Evolutionary conservation across 441 rosid genomes (phyloP), one percentile per base, ranked within the genome.

Genomic region (Hura crepitans): DNA sequence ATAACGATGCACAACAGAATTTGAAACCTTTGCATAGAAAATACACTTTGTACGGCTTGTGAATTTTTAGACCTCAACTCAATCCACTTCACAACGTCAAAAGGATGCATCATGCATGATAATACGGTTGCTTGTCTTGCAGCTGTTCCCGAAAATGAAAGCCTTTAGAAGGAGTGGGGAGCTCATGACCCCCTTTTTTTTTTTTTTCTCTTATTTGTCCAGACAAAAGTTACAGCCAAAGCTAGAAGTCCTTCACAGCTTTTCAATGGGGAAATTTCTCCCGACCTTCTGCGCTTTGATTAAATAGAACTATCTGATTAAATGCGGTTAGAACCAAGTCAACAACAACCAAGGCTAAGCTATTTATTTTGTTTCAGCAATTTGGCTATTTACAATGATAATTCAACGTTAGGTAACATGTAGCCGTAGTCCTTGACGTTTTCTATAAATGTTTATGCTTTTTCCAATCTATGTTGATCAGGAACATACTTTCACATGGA

Each of bases 11-110:
- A 17, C 28, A 37, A 49, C 9, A 28, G 46, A 22, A 2, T 28
- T 43, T 10, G 53, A 68, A n/a, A 47, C 39, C 1, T 2, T 17
- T 27, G 28, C 30, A 64, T 18, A 20, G 2, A 53, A 53, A 20
- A 22, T 35, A 35, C 39, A 1, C 39, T 35, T 2, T 4, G 39
- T 35, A 35, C 7, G 7, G 39, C 0, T 4, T 8, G 7, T 11
- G n/a, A 12, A 42, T 62, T 14, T 8, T 14, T 37, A 9, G 78
- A 89, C 97, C 91, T 83, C 85, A 20, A 78, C 77, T 62, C 89
- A 92, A 4, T 90, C 93, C 1, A 90, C 80, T 68, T 88, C 93
- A 17, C 93, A 88, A 18, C 85, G 82, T 90, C 93, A 8, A 78
- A 87, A 7, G 89, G 90, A 39, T 86, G 93, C 88, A 85, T 90